Conservation (phyloP, 352 stramenopile species). For the Phytophthora pinifolia region DNA sequence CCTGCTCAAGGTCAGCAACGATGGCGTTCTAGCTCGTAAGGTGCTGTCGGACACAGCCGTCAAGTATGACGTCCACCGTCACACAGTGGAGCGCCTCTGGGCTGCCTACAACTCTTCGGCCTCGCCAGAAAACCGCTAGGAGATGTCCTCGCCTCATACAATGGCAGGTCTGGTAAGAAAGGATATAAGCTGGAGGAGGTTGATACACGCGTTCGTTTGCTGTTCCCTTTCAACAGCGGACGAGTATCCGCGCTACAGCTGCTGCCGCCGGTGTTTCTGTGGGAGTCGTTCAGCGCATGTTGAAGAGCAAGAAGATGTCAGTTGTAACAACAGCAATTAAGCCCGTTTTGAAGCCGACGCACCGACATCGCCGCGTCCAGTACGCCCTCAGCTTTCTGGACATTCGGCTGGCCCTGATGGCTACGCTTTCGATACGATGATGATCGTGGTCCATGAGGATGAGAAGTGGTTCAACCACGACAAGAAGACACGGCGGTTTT, state of each 20-base stretch:
- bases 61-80: not conserved
- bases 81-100: not conserved
- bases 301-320: not conserved
- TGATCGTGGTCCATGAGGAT: not conserved
- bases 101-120: not conserved
- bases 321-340: constrained; percentile 1
- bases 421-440: not conserved
- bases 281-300: not conserved
- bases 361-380: not conserved
- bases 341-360: not conserved
- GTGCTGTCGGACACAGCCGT: not conserved
- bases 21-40: not conserved
- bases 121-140: too few species aligned
- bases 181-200: too few species aligned
- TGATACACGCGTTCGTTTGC: too few species aligned
- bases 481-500: not conserved
- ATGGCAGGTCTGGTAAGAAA: not conserved
- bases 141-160: not conserved
- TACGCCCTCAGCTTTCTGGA: not conserved
- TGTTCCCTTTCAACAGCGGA: not conserved
- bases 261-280: not conserved
- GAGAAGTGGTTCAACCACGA: constrained; percentile 3
- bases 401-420: not conserved
- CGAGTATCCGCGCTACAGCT: not conserved
- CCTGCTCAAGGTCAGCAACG: not conserved